These are phyloP conservation scores for Nakazawaea wickerhamii DNA, from an alignment of 805 yeast species.

Conservation along the genomic window DNA sequence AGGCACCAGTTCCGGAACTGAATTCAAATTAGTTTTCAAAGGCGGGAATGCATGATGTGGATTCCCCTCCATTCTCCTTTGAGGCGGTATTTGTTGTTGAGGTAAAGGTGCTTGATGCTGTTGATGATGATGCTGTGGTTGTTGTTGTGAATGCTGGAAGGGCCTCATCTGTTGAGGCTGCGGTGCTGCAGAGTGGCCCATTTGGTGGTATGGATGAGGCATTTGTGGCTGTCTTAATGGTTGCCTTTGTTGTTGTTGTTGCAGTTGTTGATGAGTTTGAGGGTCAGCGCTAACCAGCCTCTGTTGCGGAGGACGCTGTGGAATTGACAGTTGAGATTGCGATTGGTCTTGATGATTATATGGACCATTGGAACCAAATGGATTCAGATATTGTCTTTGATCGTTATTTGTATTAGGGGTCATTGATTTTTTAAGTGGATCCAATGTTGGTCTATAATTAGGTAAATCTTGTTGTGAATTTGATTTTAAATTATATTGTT, in stretches of 20 bases:
- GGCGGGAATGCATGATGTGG: slow-evolving; percentile 7
- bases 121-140: slow-evolving; percentile 18
- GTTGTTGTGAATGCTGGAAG: slow-evolving; percentile 8
- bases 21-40: slow-evolving; percentile 6
- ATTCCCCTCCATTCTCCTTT: not conserved
- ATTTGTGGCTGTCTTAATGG: slow-evolving; percentile 4
- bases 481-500: slow-evolving; percentile 2
- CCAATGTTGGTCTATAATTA: not conserved
- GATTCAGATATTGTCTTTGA: slow-evolving; percentile 1
- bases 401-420: not conserved
- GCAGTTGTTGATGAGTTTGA: slow-evolving; percentile 11
- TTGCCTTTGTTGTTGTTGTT: slow-evolving; percentile 13
- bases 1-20: slow-evolving; percentile 14
- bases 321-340: slow-evolving; percentile 2
- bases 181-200: slow-evolving; percentile 2
- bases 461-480: not conserved
- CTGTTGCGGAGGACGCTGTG: slow-evolving; percentile 5
- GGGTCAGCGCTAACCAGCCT: slow-evolving; percentile 3
- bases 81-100: slow-evolving; percentile 5
- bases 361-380: slow-evolving; percentile 6
- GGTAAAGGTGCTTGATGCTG: slow-evolving; percentile 20
- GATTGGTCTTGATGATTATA: slow-evolving; percentile 1
- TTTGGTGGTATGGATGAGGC: slow-evolving; percentile 2
- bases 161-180: slow-evolving; percentile 5
- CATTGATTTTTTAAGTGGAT: slow-evolving; percentile 1